These are phyloP conservation scores for Mycena rebaudengoi DNA, from an alignment of 768 basidiomycete species.

Conservation along the genomic window DNA sequence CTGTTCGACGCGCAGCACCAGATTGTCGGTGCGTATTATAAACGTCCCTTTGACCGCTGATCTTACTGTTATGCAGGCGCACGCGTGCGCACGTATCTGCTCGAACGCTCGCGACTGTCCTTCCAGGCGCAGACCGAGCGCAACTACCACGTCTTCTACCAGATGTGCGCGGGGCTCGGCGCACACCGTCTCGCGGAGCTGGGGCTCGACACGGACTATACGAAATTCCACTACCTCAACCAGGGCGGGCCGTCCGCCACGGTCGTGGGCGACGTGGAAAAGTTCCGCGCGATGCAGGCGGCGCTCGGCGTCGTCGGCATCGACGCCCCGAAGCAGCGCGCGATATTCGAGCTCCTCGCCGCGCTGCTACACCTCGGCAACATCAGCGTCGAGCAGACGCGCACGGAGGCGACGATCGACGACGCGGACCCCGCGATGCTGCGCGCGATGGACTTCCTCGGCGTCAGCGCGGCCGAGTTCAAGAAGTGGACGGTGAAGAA, in stretches of 20 bases:
- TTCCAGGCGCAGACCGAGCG: conserved; percentile 97
- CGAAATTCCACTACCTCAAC: conserved; percentile 90
- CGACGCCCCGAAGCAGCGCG: conserved; percentile 96
- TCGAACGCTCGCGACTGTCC: conserved; percentile 96
- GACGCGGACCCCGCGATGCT: conserved; percentile 83
- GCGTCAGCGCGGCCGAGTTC: conserved; percentile 91
- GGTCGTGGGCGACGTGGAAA: conserved; percentile 95
- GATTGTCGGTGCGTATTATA: too few relatives aligned
- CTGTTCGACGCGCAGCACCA: too few relatives aligned
- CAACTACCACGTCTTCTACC: conserved; percentile 99
- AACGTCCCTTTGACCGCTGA: too few relatives aligned
- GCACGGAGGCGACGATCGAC: conserved; percentile 85
- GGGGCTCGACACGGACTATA: conserved; percentile 84
- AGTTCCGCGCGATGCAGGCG: conserved; percentile 91
- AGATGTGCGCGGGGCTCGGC: conserved; percentile 96
- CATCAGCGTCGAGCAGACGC: conserved; percentile 83
- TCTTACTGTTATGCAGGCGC: too few relatives aligned
- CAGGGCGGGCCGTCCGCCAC: conserved; percentile 92
- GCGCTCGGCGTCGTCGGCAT: conserved; percentile 97
- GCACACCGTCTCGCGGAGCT: conserved; percentile 94
- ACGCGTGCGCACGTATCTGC: conserved; percentile 94
- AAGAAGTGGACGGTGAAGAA: conserved; percentile 99
- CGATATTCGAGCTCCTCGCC: conserved; percentile 92
- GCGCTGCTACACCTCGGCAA: conserved; percentile 96
- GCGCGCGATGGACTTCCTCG: conserved; percentile 88